Base-by-base conservation (phyloP, 1,139 yeast genomes). In the Candida sp. region DNA sequence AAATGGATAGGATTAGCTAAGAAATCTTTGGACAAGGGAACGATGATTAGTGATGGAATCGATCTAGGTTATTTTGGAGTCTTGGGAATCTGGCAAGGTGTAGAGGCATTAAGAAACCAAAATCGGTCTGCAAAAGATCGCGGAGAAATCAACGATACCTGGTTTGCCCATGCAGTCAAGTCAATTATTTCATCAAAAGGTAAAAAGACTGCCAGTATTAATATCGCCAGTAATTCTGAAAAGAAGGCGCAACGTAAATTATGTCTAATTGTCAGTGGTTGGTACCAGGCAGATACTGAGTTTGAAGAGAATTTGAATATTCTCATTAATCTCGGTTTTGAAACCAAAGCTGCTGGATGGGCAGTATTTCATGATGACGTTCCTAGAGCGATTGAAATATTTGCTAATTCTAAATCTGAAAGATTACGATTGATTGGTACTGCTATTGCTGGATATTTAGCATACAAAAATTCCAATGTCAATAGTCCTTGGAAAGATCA, bases 321-420 rank as follows among this genome's bases (percentile, higher is more conserved):
- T 36, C 70, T 91, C 38, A 79, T 84, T 25, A 62, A 68, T 0
- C 64, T 71, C 22, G 93, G 89, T 0, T 77, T 79, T 49, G 78
- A 78, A 47, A 96, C 89, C 50, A 84, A 93, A 58, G 98, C 99
- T 1, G 99, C 98, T 0, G 98, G 96, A 0, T 89, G 97, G 96
- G 97, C 98, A 0, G 93, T 90, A 0, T 93, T 93, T 62, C 95
- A 89, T 59, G 97, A 96, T 2, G 87, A 90, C 60, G 87, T 93
- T 2, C 77, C 80, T 4, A 76, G 83, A 45, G 97, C 97, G 0
- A 87, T 91, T 7, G 81, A 80, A 30, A 84, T 89, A 9, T 68
- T 93, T 44, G 73, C 81, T 1, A 65, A 73, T 5, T 78, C 89
- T 2, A 77, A 78, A 41, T 79, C 77, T 44, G 87, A 83, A 53